Conservation (phyloP, 305 asterid species). For the Solanum aculeatissimum region DNA sequence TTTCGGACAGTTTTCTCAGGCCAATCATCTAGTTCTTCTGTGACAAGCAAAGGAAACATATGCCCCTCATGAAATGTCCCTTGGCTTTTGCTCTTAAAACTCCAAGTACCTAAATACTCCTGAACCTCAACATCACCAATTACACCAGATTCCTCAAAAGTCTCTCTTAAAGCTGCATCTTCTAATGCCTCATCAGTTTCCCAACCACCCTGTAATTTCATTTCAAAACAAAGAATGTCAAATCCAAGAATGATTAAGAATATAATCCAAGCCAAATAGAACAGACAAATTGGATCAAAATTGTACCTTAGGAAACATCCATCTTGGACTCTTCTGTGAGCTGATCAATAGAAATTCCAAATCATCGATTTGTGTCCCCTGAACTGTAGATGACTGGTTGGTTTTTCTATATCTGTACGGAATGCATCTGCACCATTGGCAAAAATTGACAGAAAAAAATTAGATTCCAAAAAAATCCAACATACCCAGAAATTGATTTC, state of each 20-base stretch:
- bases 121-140: constrained; percentile 8
- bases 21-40: constrained; percentile 7
- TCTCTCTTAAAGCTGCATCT: constrained; percentile 10
- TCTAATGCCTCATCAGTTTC: constrained; percentile 9
- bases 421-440: constrained; percentile 6
- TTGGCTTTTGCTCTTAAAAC: constrained; percentile 10
- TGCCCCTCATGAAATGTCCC: constrained; percentile 5
- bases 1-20: constrained; percentile 29
- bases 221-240: not conserved
- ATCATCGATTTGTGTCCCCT: constrained; percentile 1
- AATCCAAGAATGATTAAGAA: not conserved
- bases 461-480: not conserved
- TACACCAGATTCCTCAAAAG: constrained; percentile 9
- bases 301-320: constrained; percentile 45
- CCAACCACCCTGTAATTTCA: constrained; percentile 11
- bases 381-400: not conserved
- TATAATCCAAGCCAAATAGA: not conserved
- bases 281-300: not conserved
- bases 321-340: constrained; percentile 62
- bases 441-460: not conserved
- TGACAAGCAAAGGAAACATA: constrained; percentile 7
- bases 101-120: constrained; percentile 4
- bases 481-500: not conserved
- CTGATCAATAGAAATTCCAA: constrained; percentile 22
- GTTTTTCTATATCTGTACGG: constrained; percentile 1